Evolutionary conservation across 768 basidiomycete genomes (phyloP), one percentile per base, ranked within the genome.

Genomic region (Favolaschia claudopus): DNA sequence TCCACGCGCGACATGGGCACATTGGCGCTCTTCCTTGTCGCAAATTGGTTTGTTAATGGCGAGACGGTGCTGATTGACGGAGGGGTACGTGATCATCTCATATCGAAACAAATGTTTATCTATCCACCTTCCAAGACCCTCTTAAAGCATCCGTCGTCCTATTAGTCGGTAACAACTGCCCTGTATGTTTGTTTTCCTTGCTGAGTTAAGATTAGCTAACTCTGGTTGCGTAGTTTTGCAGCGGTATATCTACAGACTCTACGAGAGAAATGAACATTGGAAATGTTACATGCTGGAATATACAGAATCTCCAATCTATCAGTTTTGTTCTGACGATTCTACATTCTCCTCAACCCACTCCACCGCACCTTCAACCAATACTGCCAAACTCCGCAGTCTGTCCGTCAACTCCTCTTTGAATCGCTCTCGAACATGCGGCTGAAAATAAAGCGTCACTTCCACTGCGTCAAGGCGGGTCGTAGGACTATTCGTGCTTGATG

Each of bases 41-140:
- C 75, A 7, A 82, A 84, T 55, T 78, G 77, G 73, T 83, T 75
- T 62, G 76, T 84, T 38, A 82, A 80, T 50, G 79, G 77, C 2
- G 80, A 81, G 67, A 81, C 80, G 14, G 79, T 82, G 6, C 60
- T 82, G 33, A 79, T 82, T 45, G 81, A 82, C 58, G 81, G 81
- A 27, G 80, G 81, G 10, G 79, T 82, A 67, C 67, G 81, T 78
- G n/a, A 28, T 15, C 36, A 20, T 38, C 14, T 22, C 36, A 17
- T 38, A 25, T 55, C 14, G 19, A 17, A n/a, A n/a, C 15, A 24
- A 7, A 17, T 34, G 9, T 40, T 19, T 13, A 27, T 31, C 32
- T 25, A 49, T 27, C 14, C 14, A 43, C 24, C 33, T 53, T 27
- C 4, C 7, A 42, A 78, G 77, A 74, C 73, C 10, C 46, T 78